These are phyloP conservation scores for Diaporthe australafricana DNA, from an alignment of 2,329 filamentous ascomycete genomes.

Conservation along the genomic window DNA sequence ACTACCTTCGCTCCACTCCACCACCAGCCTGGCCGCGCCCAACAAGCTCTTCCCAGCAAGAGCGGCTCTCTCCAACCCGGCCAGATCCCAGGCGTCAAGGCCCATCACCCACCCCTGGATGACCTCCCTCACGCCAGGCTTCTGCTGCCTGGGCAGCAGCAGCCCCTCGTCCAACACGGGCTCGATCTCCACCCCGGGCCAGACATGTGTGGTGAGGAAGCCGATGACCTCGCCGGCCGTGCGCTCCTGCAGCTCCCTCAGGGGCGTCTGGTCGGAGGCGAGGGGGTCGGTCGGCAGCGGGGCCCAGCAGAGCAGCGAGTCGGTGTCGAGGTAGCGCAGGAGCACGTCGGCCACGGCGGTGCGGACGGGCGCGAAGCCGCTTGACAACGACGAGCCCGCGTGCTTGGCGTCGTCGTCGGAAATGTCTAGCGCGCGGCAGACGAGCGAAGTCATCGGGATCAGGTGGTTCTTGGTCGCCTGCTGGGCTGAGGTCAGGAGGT, in stretches of 20 bases:
- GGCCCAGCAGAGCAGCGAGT: constrained; percentile 92
- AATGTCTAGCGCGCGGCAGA: constrained; percentile 87
- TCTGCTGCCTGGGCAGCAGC: constrained; percentile 82
- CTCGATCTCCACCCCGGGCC: constrained; percentile 82
- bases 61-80: constrained; percentile 85
- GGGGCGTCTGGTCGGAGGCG: constrained; percentile 62
- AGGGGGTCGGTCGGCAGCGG: constrained; percentile 62
- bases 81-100: constrained; percentile 83
- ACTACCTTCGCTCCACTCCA: constrained; percentile 87
- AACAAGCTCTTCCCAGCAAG: constrained; percentile 90
- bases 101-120: constrained; percentile 81
- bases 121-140: constrained; percentile 78
- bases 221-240: constrained; percentile 77
- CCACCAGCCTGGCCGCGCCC: constrained; percentile 79
- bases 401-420: constrained; percentile 69
- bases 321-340: constrained; percentile 90
- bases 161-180: constrained; percentile 84
- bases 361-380: constrained; percentile 62
- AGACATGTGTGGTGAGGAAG: constrained; percentile 78
- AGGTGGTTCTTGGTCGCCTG: constrained; percentile 89
- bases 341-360: constrained; percentile 73
- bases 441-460: constrained; percentile 88
- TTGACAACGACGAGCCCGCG: constrained; percentile 49
- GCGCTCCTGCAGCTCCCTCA: constrained; percentile 79
- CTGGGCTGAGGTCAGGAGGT: constrained; percentile 81